Evolutionary conservation across 1,284 basidiomycete species (phyloP), one percentile per base, ranked within the genome.

Genomic region (Ustilago sp.): DNA sequence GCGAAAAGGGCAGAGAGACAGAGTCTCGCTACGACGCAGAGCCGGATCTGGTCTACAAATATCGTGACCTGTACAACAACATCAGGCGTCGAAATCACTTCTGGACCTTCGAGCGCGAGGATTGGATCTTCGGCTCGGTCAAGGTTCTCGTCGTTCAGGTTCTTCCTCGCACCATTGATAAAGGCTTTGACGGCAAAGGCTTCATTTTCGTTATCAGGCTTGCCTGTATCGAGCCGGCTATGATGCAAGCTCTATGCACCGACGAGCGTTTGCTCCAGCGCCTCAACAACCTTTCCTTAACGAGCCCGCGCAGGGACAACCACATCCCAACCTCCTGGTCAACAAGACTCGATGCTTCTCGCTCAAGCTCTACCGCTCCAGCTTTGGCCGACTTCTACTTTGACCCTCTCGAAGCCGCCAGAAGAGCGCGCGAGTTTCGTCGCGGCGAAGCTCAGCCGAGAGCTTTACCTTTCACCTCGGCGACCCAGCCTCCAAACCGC

Each of bases 401-500:
- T 36, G 58, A 59, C 17, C 58, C 58, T 17, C 36, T 59, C 47
- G 36, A 39, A 2, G 45, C 15, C 17, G 58, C 47, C n/a, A 34
- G 58, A 36, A 39, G 36, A 32, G 58, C 58, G 13, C 47, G 47
- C 19, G 47, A 50, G 8, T 51, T 50, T 28, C 28, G 34, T 5
- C 34, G n/a, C 7, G 31, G 4, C 11, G 23, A 32, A 39, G 7
- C 19, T 9, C 34, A 48, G 41, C 23, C 19, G 6, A n/a, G 51
- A 34, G 17, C 45, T 23, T 32, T 13, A 13, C 45, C n/a, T 31
- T 8, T 4, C 12, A 15, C 4, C 23, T n/a, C 38, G 2, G n/a
- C 17, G 8, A 19, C 41, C n/a, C 48, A 28, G 11, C 35, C 17
- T n/a, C 2, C 51, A 13, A 8, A 19, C 15, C 28, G 50, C 17